Conservation (phyloP, 1,139 yeast genomes). For the Saccharomyces hybrid region DNA sequence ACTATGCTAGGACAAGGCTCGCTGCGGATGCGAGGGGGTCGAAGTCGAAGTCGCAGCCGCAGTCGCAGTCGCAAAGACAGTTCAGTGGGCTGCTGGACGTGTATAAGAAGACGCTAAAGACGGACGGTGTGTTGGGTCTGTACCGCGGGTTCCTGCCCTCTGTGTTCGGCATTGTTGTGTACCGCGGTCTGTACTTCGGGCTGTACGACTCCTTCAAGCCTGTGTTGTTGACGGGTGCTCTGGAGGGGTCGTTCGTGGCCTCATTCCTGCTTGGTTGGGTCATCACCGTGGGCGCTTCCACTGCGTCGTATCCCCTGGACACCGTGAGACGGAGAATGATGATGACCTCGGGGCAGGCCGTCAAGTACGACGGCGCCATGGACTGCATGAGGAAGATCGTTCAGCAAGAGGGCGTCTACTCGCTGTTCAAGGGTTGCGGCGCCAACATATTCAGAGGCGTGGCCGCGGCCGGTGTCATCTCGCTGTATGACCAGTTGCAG, state of each 20-base stretch:
- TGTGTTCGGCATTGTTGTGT: slow-evolving; percentile 69
- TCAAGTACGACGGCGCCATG: slow-evolving; percentile 66
- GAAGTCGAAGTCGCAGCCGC: background rate
- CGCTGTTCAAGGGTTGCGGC: slow-evolving; percentile 81
- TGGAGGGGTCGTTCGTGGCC: slow-evolving; percentile 65
- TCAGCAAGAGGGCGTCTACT: slow-evolving; percentile 61
- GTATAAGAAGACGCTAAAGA: slow-evolving; percentile 65
- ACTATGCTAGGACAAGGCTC: slow-evolving; percentile 77
- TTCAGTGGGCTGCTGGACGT: slow-evolving; percentile 73
- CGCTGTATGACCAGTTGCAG: slow-evolving; percentile 74
- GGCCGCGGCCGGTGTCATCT: slow-evolving; percentile 82
- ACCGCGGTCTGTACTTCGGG: slow-evolving; percentile 83
- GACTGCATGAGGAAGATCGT: slow-evolving; percentile 67
- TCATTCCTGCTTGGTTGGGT: slow-evolving; percentile 74
- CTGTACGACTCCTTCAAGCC: slow-evolving; percentile 75
- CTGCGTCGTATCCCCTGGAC: slow-evolving; percentile 75
- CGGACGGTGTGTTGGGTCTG: slow-evolving; percentile 74
- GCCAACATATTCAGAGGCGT: slow-evolving; percentile 84
- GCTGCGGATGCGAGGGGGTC: slow-evolving; percentile 67
- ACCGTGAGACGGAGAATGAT: slow-evolving; percentile 83
- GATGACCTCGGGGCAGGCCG: slow-evolving; percentile 80
- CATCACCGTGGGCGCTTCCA: slow-evolving; percentile 72
- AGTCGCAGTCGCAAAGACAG: slow-evolving; percentile 55
- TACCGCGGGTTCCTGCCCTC: slow-evolving; percentile 84
- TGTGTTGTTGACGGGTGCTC: slow-evolving; percentile 61